These are phyloP conservation scores for Euclidium syriacum DNA, from an alignment of 345 rosid genomes.

Conservation along the genomic window DNA sequence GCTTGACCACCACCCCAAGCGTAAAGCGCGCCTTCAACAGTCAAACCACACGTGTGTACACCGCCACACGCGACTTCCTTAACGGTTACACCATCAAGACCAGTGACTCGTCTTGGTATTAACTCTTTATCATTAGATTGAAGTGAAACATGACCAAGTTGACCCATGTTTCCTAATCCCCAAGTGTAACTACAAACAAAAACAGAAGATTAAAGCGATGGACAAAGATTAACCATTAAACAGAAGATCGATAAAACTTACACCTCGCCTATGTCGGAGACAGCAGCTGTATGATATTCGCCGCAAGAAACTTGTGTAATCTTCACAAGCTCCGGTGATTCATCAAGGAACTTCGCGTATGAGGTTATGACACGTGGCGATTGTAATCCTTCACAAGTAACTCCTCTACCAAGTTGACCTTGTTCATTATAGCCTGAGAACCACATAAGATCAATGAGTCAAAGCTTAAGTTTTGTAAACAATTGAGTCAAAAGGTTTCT, in stretches of 20 bases:
- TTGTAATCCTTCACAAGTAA: slow-evolving; percentile 94
- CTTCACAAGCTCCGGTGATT: slow-evolving; percentile 94
- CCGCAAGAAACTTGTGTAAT: slow-evolving; percentile 85
- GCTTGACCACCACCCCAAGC: slow-evolving; percentile 97
- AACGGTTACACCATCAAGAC: slow-evolving; percentile 64
- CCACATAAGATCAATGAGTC: no score
- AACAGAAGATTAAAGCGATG: slow-evolving; percentile 28
- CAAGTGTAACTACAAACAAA: slow-evolving; percentile 74
- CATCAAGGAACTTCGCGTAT: slow-evolving; percentile 87
- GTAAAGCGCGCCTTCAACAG: slow-evolving; percentile 74
- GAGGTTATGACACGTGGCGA: slow-evolving; percentile 65
- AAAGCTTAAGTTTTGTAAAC: no score
- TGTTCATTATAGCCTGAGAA: slow-evolving; percentile 85
- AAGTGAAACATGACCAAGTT: slow-evolving; percentile 93
- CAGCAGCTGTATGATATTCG: slow-evolving; percentile 92
- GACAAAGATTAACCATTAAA: neutral
- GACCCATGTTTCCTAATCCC: slow-evolving; percentile 93
- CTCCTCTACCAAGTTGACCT: slow-evolving; percentile 98
- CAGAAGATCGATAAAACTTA: no score
- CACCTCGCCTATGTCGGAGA: slow-evolving; percentile 94
- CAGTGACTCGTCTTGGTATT: slow-evolving; percentile 82
- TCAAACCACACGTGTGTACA: slow-evolving; percentile 83
- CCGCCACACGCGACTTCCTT: slow-evolving; percentile 89
- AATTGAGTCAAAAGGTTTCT: no score
- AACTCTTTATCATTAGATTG: slow-evolving; percentile 87